phyloP scores from a whole-genome alignment of 208 protist genomes.

The Leptomonas seymouri region DNA sequence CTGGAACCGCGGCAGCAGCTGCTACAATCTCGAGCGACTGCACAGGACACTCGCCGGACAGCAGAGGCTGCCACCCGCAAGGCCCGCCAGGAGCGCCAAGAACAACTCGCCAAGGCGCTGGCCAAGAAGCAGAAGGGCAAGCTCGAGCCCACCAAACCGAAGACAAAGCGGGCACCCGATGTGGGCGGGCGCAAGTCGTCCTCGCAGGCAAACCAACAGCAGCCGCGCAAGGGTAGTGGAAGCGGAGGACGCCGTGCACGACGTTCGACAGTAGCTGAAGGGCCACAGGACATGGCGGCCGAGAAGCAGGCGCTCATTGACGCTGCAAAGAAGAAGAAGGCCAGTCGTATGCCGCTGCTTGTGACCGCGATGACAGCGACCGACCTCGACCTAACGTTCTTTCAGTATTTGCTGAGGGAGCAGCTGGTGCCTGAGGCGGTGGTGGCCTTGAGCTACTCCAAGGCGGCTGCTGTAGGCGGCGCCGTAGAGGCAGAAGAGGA shows the following conservation, averaged over 20 bases:
- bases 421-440: slow-evolving; percentile 31
- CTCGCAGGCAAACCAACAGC: slow-evolving; percentile 20
- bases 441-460: slow-evolving; percentile 13
- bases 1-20: slow-evolving; percentile 24
- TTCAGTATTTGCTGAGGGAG: slow-evolving; percentile 19
- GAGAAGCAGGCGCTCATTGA: slow-evolving; percentile 40
- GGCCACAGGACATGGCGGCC: slow-evolving; percentile 29
- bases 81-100: slow-evolving; percentile 57
- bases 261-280: slow-evolving; percentile 22
- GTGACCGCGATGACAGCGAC: slow-evolving; percentile 33
- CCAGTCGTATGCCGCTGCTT: slow-evolving; percentile 54
- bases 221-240: slow-evolving; percentile 2
- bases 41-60: slow-evolving; percentile 28
- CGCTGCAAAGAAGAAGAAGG: slow-evolving; percentile 32
- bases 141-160: slow-evolving; percentile 39
- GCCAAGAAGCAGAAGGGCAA: slow-evolving; percentile 52
- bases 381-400: slow-evolving; percentile 6
- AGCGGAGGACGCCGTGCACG: slow-evolving; percentile 9
- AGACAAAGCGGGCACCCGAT: slow-evolving; percentile 26
- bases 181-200: background rate
- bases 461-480: background rate
- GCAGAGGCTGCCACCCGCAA: slow-evolving; percentile 55
- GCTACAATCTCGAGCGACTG: slow-evolving; percentile 37
- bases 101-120: slow-evolving; percentile 52
- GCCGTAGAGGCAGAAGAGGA: background rate